A percentile compares a stretch with the other conserved stretches of the same genome.
These are phyloP conservation scores for Carex littledalei DNA, from an alignment of 176 grass and related monocot genomes.

Conservation along the genomic window DNA sequence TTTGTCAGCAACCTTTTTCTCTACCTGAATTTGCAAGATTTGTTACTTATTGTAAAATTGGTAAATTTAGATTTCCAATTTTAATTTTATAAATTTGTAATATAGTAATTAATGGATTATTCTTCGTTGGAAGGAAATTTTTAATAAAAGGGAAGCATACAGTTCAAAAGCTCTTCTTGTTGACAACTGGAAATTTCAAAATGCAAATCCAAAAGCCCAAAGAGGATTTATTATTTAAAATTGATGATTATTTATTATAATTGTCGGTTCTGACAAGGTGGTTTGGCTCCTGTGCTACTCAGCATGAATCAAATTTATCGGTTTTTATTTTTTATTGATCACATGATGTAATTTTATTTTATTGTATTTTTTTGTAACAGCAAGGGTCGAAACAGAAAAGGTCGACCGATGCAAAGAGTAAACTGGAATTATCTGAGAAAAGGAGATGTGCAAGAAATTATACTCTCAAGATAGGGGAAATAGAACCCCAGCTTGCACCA, in stretches of 20 bases:
- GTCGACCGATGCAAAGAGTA: not conserved
- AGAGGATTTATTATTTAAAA: not conserved
- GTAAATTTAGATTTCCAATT: not conserved
- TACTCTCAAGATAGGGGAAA: not conserved
- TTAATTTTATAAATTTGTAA: not conserved
- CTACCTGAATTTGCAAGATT: too few species aligned
- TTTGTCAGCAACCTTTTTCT: too few species aligned
- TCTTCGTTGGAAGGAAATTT: not conserved
- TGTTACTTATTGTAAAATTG: too few species aligned
- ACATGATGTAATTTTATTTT: not conserved
- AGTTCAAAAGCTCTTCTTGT: not conserved
- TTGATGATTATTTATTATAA: not conserved
- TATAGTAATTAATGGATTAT: not conserved
- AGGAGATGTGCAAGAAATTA: not conserved
- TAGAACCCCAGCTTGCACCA: not conserved
- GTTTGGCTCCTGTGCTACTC: not conserved
- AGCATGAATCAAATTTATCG: not conserved
- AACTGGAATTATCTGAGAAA: not conserved
- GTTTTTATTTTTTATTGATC: not conserved
- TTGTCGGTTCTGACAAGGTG: not conserved
- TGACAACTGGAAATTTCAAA: not conserved
- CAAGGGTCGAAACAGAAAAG: too few species aligned
- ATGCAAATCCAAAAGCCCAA: not conserved
- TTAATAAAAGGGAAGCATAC: not conserved
- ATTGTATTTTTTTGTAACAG: not conserved